These are phyloP conservation scores for Rhodotorula sp. DNA, from an alignment of 1,284 basidiomycete genomes.

Conservation along the genomic window DNA sequence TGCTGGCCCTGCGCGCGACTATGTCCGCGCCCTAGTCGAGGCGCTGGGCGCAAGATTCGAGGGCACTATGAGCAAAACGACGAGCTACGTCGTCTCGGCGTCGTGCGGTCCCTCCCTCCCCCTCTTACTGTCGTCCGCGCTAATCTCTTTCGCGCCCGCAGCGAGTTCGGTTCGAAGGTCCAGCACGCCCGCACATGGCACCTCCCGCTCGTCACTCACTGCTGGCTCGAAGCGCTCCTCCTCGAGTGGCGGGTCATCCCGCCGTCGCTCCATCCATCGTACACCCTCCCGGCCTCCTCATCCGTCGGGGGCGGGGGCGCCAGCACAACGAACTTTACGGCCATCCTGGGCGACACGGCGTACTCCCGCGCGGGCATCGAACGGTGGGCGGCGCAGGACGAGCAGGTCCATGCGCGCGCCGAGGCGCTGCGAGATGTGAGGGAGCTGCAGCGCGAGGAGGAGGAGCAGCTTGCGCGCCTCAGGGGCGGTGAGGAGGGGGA, in stretches of 20 bases:
- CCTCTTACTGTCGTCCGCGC: neutral
- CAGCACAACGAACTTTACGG: conserved; percentile 22
- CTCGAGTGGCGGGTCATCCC: conserved; percentile 62
- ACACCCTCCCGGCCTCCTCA: neutral
- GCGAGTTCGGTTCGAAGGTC: conserved; percentile 70
- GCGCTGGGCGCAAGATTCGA: conserved; percentile 78
- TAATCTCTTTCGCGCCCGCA: conserved; percentile 47
- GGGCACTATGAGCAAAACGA: conserved; percentile 66
- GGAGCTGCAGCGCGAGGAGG: conserved; percentile 25
- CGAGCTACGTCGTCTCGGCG: conserved; percentile 79
- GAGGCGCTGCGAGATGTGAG: conserved; percentile 21
- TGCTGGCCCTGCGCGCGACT: conserved; percentile 77
- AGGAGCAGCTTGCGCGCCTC: conserved; percentile 6
- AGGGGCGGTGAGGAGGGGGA: neutral
- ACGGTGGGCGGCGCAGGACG: conserved; percentile 30
- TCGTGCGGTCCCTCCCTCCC: conserved; percentile 60
- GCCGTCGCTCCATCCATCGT: conserved; percentile 12
- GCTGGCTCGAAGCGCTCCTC: conserved; percentile 87
- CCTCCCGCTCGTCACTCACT: conserved; percentile 82
- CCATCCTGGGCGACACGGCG: conserved; percentile 22
- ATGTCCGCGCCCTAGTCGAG: conserved; percentile 76
- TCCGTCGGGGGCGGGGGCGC: neutral
- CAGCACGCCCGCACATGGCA: conserved; percentile 73
- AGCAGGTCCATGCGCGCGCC: neutral
- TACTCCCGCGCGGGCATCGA: conserved; percentile 20